These are phyloP conservation scores for Tricholoma sp. DNA, from an alignment of 768 basidiomycete species.

Conservation along the genomic window DNA sequence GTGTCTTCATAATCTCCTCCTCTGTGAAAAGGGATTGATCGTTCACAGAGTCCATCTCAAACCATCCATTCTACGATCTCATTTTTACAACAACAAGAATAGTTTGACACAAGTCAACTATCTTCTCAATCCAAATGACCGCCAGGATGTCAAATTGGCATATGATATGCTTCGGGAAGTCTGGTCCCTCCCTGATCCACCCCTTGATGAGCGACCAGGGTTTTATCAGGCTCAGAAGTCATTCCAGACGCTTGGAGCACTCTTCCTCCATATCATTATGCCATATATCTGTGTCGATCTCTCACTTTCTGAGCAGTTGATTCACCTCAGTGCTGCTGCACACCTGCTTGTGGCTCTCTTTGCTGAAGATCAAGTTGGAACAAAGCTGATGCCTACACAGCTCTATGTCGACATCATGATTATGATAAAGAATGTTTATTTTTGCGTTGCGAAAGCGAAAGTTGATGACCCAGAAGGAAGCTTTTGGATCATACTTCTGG, in stretches of 20 bases:
- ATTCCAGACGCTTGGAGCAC: constrained; percentile 17
- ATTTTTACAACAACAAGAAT: too few species aligned
- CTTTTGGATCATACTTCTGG: constrained; percentile 32
- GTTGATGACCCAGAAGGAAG: constrained; percentile 23
- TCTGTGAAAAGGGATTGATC: too few species aligned
- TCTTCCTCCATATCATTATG: constrained; percentile 19
- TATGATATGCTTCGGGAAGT: too few species aligned
- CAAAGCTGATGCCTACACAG: background rate
- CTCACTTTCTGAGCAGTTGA: constrained; percentile 26
- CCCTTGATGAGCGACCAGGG: constrained; percentile 8
- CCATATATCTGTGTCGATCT: constrained; percentile 28
- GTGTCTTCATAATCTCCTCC: too few species aligned
- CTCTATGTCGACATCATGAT: constrained; percentile 28
- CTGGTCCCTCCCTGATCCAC: constrained; percentile 18
- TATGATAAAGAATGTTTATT: constrained; percentile 34
- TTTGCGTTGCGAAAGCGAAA: constrained; percentile 34
- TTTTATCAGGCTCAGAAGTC: constrained; percentile 16
- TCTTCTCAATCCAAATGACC: too few species aligned
- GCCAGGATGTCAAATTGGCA: too few species aligned
- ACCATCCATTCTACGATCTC: too few species aligned
- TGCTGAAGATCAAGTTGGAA: background rate
- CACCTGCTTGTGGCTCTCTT: constrained; percentile 18
- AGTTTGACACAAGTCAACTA: too few species aligned
- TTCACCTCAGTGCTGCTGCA: constrained; percentile 26
- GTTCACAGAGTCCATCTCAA: too few species aligned